phyloP scores from a whole-genome alignment of 371 early-diverging fungal species.

The Chytridium lagenaria region DNA sequence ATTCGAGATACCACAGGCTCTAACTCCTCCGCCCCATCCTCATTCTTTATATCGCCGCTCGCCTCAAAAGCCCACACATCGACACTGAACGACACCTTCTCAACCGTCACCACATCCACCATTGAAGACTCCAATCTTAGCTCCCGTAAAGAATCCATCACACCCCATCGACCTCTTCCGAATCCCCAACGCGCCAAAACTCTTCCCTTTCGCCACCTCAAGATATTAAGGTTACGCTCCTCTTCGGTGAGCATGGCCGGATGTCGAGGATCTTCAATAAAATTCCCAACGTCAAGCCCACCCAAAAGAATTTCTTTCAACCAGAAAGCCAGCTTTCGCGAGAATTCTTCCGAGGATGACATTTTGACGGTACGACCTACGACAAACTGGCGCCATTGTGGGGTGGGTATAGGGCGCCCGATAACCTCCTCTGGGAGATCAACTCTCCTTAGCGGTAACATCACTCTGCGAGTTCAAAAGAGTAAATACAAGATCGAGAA shows the following conservation, averaged over 20 bases:
- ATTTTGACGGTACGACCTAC: constrained; percentile 64
- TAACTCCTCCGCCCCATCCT: constrained; percentile 2
- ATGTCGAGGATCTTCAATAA: constrained; percentile 22
- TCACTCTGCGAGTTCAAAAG: constrained; percentile 61
- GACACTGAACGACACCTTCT: constrained; percentile 8
- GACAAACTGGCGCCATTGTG: constrained; percentile 81
- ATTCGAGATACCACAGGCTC: not conserved
- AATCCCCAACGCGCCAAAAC: constrained; percentile 18
- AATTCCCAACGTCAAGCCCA: constrained; percentile 32
- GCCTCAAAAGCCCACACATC: not conserved
- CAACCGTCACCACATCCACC: constrained; percentile 13
- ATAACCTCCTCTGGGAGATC: constrained; percentile 59
- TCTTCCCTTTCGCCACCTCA: constrained; percentile 20
- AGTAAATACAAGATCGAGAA: constrained; percentile 18
- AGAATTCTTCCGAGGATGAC: constrained; percentile 60
- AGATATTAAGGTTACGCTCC: not conserved
- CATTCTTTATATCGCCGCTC: constrained; percentile 11
- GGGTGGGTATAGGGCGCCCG: constrained; percentile 68
- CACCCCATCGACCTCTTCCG: constrained; percentile 16
- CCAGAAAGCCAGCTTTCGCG: constrained; percentile 76
- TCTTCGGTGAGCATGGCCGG: constrained; percentile 9
- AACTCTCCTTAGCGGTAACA: constrained; percentile 72
- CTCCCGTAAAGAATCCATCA: not conserved
- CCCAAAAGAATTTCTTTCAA: constrained; percentile 71
- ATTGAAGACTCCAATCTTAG: constrained; percentile 10